These are phyloP conservation scores for Ophiostoma novo-ulmi DNA, from an alignment of 2,329 filamentous ascomycete genomes.

Conservation along the genomic window DNA sequence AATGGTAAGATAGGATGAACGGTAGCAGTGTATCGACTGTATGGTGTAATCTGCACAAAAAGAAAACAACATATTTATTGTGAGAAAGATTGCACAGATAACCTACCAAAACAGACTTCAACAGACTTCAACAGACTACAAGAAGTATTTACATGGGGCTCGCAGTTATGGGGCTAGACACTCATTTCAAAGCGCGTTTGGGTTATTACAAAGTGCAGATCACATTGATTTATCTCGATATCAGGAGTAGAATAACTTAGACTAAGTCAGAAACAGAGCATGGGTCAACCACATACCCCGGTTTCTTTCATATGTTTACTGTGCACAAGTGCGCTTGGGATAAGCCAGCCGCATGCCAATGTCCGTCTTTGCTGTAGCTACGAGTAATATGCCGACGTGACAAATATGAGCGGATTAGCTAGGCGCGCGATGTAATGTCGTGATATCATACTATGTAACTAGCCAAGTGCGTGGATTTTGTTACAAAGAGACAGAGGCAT, in stretches of 20 bases:
- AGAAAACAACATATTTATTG: background rate
- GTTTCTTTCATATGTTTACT: background rate
- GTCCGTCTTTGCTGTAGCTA: background rate
- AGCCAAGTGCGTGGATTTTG: background rate
- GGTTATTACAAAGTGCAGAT: slow-evolving; percentile 11
- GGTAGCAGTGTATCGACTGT: background rate
- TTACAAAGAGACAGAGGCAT: background rate
- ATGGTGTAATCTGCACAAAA: background rate
- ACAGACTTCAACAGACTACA: background rate
- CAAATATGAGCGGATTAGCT: background rate
- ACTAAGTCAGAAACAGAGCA: background rate
- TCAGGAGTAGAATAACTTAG: background rate
- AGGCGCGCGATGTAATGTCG: background rate
- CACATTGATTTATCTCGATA: background rate
- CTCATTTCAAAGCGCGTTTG: slow-evolving; percentile 7
- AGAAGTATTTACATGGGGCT: background rate
- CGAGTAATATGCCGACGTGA: background rate
- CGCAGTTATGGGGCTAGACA: slow-evolving; percentile 8
- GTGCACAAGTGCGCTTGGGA: background rate
- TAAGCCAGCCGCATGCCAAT: background rate
- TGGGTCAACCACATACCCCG: background rate
- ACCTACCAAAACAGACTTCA: background rate
- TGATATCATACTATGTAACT: background rate
- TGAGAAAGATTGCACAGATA: background rate
- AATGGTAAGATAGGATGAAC: background rate